Evolutionary conservation across 495 filamentous ascomycete species (phyloP).

Genomic region (Penicillium chermesinum): DNA sequence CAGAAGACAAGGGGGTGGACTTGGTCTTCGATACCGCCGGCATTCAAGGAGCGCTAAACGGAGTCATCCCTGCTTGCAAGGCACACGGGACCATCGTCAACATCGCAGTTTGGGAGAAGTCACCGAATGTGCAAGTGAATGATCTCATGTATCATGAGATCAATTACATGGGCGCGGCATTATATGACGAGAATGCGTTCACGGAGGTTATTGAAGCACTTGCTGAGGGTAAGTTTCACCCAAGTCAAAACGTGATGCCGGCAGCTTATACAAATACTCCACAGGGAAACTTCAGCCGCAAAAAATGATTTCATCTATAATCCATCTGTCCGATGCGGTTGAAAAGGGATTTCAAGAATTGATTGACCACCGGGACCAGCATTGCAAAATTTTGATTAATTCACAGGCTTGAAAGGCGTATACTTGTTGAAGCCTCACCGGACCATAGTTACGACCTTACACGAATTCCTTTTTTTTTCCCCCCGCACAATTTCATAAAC

Average conservation of each 20-base stretch:
- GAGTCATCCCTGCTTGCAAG: conserved; percentile 44
- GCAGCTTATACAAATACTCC: not conserved
- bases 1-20: not conserved
- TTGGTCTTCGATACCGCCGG: not conserved
- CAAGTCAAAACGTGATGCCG: not conserved
- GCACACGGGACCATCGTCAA: conserved; percentile 55
- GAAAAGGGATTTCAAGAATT: conserved; percentile 53
- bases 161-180: conserved; percentile 46
- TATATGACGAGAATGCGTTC: conserved; percentile 53
- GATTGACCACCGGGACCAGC: conserved; percentile 50
- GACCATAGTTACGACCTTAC: not conserved
- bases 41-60: conserved; percentile 29
- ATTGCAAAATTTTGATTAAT: conserved; percentile 36
- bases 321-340: conserved; percentile 49
- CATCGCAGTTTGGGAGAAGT: conserved; percentile 58
- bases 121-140: conserved; percentile 44
- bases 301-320: conserved; percentile 55
- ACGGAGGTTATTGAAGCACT: conserved; percentile 52
- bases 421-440: not conserved
- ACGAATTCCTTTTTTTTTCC: not conserved
- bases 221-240: conserved; percentile 29
- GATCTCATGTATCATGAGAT: conserved; percentile 42
- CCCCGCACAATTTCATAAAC: not conserved
- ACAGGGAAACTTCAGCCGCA: conserved; percentile 46
- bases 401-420: conserved; percentile 1